phyloP scores from a whole-genome alignment of 2,329 filamentous ascomycete species.

The Xylariaceae sp. region DNA sequence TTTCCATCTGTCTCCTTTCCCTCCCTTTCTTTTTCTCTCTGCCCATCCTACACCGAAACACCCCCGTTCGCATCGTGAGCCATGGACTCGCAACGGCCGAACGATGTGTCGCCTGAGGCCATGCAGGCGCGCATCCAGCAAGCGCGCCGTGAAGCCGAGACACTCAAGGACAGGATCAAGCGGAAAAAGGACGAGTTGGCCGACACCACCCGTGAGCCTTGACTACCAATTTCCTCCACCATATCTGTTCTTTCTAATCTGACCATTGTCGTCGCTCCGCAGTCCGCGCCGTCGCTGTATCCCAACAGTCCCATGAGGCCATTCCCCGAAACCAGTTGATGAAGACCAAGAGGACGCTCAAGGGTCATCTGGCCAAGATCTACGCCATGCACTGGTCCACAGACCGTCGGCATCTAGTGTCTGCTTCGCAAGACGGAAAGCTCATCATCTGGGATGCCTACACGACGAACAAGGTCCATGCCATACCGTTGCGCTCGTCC shows the following conservation, averaged over 20 bases:
- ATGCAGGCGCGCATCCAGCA: slow-evolving; percentile 93
- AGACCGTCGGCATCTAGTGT: slow-evolving; percentile 93
- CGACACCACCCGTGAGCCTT: slow-evolving; percentile 86
- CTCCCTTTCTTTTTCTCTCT: slow-evolving; percentile 5
- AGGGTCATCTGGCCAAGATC: slow-evolving; percentile 97
- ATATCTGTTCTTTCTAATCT: slow-evolving; percentile 8
- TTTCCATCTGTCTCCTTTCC: slow-evolving; percentile 3
- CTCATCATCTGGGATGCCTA: slow-evolving; percentile 99
- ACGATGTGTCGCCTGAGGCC: slow-evolving; percentile 65
- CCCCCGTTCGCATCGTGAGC: slow-evolving; percentile 24
- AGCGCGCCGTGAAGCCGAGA: slow-evolving; percentile 95
- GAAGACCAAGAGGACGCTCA: slow-evolving; percentile 95
- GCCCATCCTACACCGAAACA: not conserved
- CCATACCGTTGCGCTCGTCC: slow-evolving; percentile 92
- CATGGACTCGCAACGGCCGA: slow-evolving; percentile 56
- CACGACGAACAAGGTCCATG: slow-evolving; percentile 99
- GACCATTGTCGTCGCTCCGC: slow-evolving; percentile 17
- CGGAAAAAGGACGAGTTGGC: slow-evolving; percentile 99
- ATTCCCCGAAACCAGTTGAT: slow-evolving; percentile 88
- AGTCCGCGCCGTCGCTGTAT: slow-evolving; percentile 93
- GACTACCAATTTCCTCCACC: not conserved
- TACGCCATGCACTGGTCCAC: slow-evolving; percentile 99
- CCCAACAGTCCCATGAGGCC: slow-evolving; percentile 85
- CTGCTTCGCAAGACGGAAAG: slow-evolving; percentile 97
- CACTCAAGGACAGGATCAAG: slow-evolving; percentile 97